These are phyloP conservation scores for Aspergillus hiratsukae DNA, from an alignment of 2,329 filamentous ascomycete species.

Conservation along the genomic window DNA sequence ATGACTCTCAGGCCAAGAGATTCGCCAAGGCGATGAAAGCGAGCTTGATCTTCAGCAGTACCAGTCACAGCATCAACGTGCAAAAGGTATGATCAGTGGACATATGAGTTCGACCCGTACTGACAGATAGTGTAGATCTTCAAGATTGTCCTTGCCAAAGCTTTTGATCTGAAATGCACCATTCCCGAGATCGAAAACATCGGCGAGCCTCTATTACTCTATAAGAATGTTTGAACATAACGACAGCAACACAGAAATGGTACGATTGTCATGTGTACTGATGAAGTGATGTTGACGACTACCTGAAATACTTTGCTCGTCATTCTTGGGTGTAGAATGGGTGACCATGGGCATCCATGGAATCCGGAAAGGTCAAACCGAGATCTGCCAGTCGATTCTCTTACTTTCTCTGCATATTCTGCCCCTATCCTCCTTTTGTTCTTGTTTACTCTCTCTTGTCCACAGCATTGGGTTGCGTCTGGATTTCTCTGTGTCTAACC, in stretches of 20 bases:
- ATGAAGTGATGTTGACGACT: slow-evolving; percentile 34
- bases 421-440: slow-evolving; percentile 5
- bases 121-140: slow-evolving; percentile 68
- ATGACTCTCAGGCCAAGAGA: slow-evolving; percentile 65
- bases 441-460: background rate
- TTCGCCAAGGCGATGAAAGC: slow-evolving; percentile 99
- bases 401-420: slow-evolving; percentile 9
- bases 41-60: slow-evolving; percentile 96
- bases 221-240: slow-evolving; percentile 53
- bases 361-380: slow-evolving; percentile 4
- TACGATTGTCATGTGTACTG: slow-evolving; percentile 31
- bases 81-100: slow-evolving; percentile 68
- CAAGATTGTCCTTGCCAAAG: slow-evolving; percentile 98
- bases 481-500: background rate
- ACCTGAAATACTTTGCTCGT: slow-evolving; percentile 11
- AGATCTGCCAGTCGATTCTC: slow-evolving; percentile 10
- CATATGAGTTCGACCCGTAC: slow-evolving; percentile 4
- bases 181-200: slow-evolving; percentile 99
- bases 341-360: slow-evolving; percentile 1
- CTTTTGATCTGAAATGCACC: slow-evolving; percentile 97
- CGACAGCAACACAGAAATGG: slow-evolving; percentile 7
- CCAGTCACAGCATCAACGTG: slow-evolving; percentile 98
- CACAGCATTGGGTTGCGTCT: slow-evolving; percentile 8
- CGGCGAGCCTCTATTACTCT: slow-evolving; percentile 89
- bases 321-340: slow-evolving; percentile 3